Evolutionary conservation across 176 grass and related monocot genomes (phyloP).

Genomic region (Carex parvula): DNA sequence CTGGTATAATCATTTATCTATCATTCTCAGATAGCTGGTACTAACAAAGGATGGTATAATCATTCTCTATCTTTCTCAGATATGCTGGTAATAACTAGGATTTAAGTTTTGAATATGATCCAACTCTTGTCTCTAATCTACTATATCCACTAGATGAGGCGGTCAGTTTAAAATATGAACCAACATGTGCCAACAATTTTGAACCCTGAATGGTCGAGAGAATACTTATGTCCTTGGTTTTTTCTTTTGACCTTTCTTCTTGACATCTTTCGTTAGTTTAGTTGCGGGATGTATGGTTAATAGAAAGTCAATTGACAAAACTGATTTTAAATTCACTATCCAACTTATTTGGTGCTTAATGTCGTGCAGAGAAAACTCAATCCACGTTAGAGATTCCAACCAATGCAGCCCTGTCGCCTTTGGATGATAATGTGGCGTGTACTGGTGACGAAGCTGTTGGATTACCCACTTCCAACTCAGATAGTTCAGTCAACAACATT

Average conservation of each 20-base stretch:
- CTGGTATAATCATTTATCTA: not conserved
- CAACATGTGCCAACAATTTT: not conserved
- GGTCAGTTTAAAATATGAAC: not conserved
- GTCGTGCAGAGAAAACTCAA: not conserved
- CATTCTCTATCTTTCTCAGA: not conserved
- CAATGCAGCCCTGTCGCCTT: not conserved
- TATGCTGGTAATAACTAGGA: not conserved
- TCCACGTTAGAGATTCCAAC: not conserved
- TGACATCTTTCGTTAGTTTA: not conserved
- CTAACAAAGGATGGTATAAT: not conserved
- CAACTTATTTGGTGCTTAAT: not conserved
- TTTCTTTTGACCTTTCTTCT: not conserved
- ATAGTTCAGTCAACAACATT: not conserved
- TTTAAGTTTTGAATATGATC: not conserved
- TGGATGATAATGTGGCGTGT: not conserved
- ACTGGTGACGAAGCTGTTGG: not conserved
- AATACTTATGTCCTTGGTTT: not conserved
- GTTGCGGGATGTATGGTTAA: not conserved
- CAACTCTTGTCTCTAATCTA: not conserved
- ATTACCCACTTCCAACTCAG: not conserved
- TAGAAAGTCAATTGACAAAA: not conserved
- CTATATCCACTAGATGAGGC: not conserved
- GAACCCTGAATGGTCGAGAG: not conserved
- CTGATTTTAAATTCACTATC: not conserved
- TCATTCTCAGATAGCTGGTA: not conserved